phyloP scores from a whole-genome alignment of 805 yeast species.

The Candida cerambycidarum region DNA sequence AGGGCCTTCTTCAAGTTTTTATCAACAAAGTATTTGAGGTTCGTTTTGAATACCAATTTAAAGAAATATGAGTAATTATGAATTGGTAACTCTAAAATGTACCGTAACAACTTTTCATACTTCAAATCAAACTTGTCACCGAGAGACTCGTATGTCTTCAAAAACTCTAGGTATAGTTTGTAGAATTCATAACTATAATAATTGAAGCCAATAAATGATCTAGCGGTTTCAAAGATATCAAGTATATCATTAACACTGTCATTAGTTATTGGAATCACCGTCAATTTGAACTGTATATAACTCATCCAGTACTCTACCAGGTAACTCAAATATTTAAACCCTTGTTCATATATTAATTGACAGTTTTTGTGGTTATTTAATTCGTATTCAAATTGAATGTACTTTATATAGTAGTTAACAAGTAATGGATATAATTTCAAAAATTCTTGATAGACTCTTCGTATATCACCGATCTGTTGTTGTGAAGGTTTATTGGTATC shows the following conservation, averaged over 20 bases:
- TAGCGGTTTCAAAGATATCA: conserved; percentile 45
- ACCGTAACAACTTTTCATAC: conserved; percentile 45
- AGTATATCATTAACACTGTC: conserved; percentile 30
- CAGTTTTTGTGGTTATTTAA: conserved; percentile 44
- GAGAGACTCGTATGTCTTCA: conserved; percentile 32
- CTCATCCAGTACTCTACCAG: conserved; percentile 53
- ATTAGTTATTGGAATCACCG: conserved; percentile 22
- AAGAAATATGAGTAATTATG: conserved; percentile 53
- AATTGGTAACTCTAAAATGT: conserved; percentile 54
- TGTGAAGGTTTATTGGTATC: neutral
- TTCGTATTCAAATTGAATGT: conserved; percentile 47
- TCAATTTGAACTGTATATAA: conserved; percentile 43
- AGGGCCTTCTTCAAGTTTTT: conserved; percentile 46
- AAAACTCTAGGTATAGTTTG: conserved; percentile 46
- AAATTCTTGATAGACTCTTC: conserved; percentile 12
- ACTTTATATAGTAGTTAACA: conserved; percentile 59
- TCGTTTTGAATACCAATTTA: conserved; percentile 32
- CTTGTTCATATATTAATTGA: conserved; percentile 34
- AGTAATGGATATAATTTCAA: conserved; percentile 44
- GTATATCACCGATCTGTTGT: conserved; percentile 4
- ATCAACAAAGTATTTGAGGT: conserved; percentile 17
- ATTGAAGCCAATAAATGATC: conserved; percentile 51
- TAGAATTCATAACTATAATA: conserved; percentile 53
- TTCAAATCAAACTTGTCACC: conserved; percentile 24
- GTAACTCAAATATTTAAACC: conserved; percentile 39